Conservation (phyloP, 129 eudicot genomes). For the Logfia minima region DNA sequence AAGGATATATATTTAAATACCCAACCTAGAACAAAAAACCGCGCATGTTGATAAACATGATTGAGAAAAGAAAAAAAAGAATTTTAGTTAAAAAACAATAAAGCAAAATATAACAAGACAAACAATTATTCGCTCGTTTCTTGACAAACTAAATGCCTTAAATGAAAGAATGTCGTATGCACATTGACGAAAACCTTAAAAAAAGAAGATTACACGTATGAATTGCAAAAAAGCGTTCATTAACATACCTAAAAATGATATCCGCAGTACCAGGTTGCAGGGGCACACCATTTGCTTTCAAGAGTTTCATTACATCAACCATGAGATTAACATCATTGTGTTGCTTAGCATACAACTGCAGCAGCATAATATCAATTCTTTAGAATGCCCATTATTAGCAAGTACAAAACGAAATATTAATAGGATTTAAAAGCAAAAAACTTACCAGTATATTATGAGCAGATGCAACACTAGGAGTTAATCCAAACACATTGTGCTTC, state of each 20-base stretch:
- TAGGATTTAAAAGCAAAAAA: not conserved
- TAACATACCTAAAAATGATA: slow-evolving; percentile 64
- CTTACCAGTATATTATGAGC: slow-evolving; percentile 74
- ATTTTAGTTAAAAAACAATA: not conserved
- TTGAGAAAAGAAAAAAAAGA: not conserved
- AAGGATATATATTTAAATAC: not conserved
- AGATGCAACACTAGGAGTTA: slow-evolving; percentile 73
- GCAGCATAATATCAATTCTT: slow-evolving; percentile 12
- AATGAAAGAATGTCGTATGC: not conserved
- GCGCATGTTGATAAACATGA: not conserved
- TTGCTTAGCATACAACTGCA: slow-evolving; percentile 73
- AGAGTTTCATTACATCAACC: slow-evolving; percentile 67
- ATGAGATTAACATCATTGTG: slow-evolving; percentile 67
- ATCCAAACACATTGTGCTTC: slow-evolving; percentile 78
- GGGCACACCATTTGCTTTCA: slow-evolving; percentile 70
- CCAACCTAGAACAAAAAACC: not conserved
- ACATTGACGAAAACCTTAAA: not conserved
- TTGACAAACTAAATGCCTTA: not conserved
- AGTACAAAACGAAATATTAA: not conserved
- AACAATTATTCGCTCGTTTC: not conserved
- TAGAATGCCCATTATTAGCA: not conserved
- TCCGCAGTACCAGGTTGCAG: slow-evolving; percentile 95
- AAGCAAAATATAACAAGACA: not conserved
- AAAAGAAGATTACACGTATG: not conserved
- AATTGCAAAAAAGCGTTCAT: not conserved